These are phyloP conservation scores for Mesembryanthemum crystallinum DNA, from an alignment of 148 eudicot genomes.

Conservation along the genomic window DNA sequence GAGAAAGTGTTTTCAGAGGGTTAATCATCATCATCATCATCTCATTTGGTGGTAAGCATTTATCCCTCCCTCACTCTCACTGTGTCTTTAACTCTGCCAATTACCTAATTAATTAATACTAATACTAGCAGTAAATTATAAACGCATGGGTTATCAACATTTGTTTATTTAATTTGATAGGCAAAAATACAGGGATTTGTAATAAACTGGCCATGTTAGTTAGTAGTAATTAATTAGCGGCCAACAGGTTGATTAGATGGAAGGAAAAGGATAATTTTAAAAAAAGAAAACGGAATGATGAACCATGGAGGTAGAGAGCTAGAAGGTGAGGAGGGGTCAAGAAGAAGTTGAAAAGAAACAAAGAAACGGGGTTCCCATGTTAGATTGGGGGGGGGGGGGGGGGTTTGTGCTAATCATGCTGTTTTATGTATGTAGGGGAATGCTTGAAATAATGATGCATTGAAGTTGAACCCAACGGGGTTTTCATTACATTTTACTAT, in stretches of 20 bases:
- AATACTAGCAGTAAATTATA: not conserved
- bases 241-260: not conserved
- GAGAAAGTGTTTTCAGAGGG: conserved; percentile 42
- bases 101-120: not conserved
- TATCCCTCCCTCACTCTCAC: conserved; percentile 21
- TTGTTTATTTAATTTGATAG: too few relatives aligned
- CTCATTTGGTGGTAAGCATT: conserved; percentile 49
- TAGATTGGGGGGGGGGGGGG: not conserved
- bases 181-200: too few relatives aligned
- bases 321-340: not conserved
- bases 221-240: not conserved
- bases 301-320: not conserved
- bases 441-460: conserved; percentile 41
- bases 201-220: not conserved
- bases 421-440: conserved; percentile 39
- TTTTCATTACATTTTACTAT: conserved; percentile 19
- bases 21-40: conserved; percentile 40
- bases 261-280: conserved; percentile 19
- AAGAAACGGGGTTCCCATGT: conserved; percentile 20
- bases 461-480: conserved; percentile 29
- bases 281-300: conserved; percentile 27
- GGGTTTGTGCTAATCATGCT: conserved; percentile 38
- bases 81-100: conserved; percentile 4
- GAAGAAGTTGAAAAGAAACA: not conserved
- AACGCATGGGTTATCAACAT: not conserved